A percentile compares a stretch with the other conserved stretches of the same genome.
Conservation (phyloP, 805 yeast genomes). For the Sungouiozyma intestinalis region DNA sequence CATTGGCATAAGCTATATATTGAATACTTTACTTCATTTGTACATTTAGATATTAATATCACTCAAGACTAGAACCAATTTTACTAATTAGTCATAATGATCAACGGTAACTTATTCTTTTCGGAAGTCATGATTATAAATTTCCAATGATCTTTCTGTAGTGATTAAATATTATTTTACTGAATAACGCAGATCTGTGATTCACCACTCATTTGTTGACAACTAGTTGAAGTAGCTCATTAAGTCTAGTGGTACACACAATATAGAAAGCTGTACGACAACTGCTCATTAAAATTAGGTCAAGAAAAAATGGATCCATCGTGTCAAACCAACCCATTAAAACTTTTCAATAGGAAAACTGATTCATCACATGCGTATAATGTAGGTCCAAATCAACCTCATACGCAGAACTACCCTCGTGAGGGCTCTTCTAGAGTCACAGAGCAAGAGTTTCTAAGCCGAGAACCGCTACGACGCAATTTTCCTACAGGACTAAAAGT, state of each 20-base stretch:
- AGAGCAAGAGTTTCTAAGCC: neutral
- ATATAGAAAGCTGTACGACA: too few species aligned
- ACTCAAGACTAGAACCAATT: neutral
- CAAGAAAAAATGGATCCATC: constrained; percentile 2
- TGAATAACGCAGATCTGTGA: too few species aligned
- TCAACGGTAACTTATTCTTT: too few species aligned
- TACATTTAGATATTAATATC: neutral
- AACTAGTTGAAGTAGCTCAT: too few species aligned
- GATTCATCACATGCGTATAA: neutral
- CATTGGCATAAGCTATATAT: neutral
- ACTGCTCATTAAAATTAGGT: too few species aligned
- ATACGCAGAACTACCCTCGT: neutral
- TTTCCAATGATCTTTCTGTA: too few species aligned
- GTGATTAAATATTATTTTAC: too few species aligned
- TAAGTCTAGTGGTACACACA: too few species aligned
- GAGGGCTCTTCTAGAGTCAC: neutral
- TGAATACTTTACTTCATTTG: neutral
- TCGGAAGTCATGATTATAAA: too few species aligned
- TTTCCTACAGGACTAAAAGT: neutral
- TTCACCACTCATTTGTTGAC: too few species aligned
- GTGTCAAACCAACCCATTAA: constrained; percentile 4
- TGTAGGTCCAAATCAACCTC: neutral
- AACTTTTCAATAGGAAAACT: neutral
- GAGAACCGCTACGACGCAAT: neutral
- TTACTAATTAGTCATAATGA: too few species aligned